Evolutionary conservation across 2,329 filamentous ascomycete species (phyloP), one percentile per base, ranked within the genome.

Genomic region (Ascochyta clinopodiicola): DNA sequence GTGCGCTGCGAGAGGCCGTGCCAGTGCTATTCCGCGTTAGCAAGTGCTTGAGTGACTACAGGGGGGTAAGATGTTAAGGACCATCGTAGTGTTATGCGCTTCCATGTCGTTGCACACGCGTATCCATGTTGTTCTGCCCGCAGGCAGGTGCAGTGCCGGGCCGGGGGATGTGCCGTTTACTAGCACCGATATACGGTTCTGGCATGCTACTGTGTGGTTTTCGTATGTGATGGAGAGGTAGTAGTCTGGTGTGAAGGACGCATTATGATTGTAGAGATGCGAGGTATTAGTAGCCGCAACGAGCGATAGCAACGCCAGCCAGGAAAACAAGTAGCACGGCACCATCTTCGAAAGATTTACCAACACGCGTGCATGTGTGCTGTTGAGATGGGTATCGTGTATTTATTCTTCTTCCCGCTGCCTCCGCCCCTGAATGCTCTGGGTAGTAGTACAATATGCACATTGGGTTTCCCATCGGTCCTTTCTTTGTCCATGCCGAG

Each of bases 1-100:
- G 82, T 79, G 29, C 81, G 76, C 67, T 85, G 83, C 15, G 80
- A 82, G 8, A 90, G 77, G 12, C 87, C 87, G 72, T 89, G 87
- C 87, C 87, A 89, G 66, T 89, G 87, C 83, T 88, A 13, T 3
- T 3, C 3, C 10, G 2, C 39, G 21, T 60, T 39, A 60, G 46
- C 13, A 36, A 29, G 27, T 17, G 17, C 17, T 17, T 17, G 17
- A 17, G 2, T 2, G 2, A 17, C 17, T 17, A 1, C 17, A 17
- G 17, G 17, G 17, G 17, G n/a, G n/a, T n/a, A n/a, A n/a, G n/a
- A 17, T 17, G 17, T 17, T 1, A 17, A 44, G 12, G 60, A 84
- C 82, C 69, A 86, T 83, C n/a, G 84, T 86, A n/a, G 82, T 70
- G 59, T 87, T 86, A 22, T 78, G 68, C 13, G 80, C 68, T 0